phyloP scores from a whole-genome alignment of 148 eudicot species.

The Beta vulgaris region DNA sequence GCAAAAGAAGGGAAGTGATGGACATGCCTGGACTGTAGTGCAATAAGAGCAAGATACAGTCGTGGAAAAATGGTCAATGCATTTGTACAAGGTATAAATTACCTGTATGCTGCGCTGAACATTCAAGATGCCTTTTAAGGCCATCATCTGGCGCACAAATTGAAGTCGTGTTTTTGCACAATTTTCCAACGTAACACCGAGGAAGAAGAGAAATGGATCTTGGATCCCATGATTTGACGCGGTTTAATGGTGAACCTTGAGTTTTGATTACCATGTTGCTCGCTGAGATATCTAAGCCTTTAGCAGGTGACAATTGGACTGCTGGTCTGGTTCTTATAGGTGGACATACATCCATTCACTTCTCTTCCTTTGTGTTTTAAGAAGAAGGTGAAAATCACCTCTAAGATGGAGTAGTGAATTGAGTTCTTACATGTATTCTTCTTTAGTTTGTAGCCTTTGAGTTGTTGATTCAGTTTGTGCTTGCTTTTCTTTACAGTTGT shows the following conservation, averaged over 20 bases:
- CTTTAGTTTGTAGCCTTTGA: neutral
- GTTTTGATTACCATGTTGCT: neutral
- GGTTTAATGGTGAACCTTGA: neutral
- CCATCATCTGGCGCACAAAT: neutral
- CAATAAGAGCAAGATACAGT: slow-evolving; percentile 18
- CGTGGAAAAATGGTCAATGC: neutral
- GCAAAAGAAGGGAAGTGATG: slow-evolving; percentile 54
- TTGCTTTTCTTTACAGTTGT: neutral
- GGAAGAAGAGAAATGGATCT: neutral
- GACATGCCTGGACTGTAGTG: slow-evolving; percentile 66
- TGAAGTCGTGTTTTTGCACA: neutral
- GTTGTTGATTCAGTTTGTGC: neutral
- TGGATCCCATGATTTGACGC: neutral
- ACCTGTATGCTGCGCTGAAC: neutral
- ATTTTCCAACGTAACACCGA: neutral
- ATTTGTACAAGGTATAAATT: neutral
- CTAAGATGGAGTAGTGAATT: neutral
- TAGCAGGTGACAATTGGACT: neutral
- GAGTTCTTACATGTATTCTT: neutral
- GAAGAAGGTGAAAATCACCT: neutral
- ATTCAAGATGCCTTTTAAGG: neutral
- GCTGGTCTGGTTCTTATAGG: neutral
- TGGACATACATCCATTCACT: neutral
- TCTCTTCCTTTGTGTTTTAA: neutral
- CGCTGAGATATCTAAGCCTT: neutral